Conservation (phyloP, 2,329 filamentous ascomycete species). For the Cladosporium sp. region DNA sequence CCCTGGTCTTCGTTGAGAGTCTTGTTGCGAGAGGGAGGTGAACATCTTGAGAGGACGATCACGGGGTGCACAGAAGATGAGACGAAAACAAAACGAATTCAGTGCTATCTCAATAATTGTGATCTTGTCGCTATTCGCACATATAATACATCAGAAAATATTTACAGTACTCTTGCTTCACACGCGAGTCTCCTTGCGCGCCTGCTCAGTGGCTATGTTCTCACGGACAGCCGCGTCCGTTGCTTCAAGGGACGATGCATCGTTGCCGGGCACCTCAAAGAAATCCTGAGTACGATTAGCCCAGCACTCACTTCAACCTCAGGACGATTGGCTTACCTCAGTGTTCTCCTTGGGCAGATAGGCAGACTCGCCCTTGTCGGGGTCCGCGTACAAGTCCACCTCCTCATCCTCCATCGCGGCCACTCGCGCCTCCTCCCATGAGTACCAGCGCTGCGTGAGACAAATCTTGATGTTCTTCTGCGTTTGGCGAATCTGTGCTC, state of each 20-base stretch:
- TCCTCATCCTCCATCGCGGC: conserved; percentile 64
- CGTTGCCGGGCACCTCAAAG: background rate
- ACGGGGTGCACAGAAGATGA: no score
- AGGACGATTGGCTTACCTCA: background rate
- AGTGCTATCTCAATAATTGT: no score
- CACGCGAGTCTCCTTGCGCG: background rate
- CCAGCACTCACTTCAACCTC: background rate
- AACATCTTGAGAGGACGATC: no score
- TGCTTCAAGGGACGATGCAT: background rate
- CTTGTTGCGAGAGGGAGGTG: no score
- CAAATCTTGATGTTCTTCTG: conserved; percentile 80
- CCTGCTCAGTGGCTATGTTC: conserved; percentile 3
- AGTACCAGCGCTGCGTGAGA: conserved; percentile 82
- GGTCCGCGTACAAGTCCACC: conserved; percentile 50
- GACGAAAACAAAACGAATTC: no score
- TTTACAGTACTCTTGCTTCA: background rate
- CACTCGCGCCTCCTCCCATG: conserved; percentile 72
- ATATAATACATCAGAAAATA: conserved; percentile 7
- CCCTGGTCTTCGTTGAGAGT: no score
- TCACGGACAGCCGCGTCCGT: conserved; percentile 1
- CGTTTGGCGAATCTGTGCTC: conserved; percentile 65
- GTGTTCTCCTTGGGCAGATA: conserved; percentile 3
- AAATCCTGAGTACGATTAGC: background rate
- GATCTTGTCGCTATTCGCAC: background rate
- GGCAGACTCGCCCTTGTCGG: conserved; percentile 1